Conservation (phyloP, 495 filamentous ascomycete genomes). For the Entonaema liquescens region DNA sequence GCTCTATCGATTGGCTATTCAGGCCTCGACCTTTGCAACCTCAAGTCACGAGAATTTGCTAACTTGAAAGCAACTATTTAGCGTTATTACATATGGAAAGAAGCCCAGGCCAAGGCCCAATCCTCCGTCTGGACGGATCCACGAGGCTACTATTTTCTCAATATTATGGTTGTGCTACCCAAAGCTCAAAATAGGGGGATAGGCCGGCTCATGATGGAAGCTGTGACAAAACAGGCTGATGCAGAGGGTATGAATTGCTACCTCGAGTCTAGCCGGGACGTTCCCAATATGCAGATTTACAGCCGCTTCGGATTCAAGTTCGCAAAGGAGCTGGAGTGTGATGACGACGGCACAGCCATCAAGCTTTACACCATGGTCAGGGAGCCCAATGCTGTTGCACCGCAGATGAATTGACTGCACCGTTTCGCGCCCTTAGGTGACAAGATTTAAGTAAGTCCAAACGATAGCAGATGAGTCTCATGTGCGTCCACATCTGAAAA, state of each 20-base stretch:
- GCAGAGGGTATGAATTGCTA: slow-evolving; percentile 68
- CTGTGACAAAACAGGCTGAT: slow-evolving; percentile 67
- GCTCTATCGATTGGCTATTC: slow-evolving; percentile 3
- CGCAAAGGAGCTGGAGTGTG: slow-evolving; percentile 68
- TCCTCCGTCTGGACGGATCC: slow-evolving; percentile 65
- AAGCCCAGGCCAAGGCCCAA: slow-evolving; percentile 64
- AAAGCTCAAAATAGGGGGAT: slow-evolving; percentile 67
- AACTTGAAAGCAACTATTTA: slow-evolving; percentile 23
- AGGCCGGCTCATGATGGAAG: slow-evolving; percentile 65
- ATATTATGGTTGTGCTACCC: slow-evolving; percentile 71
- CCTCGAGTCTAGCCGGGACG: slow-evolving; percentile 68
- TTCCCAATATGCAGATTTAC: slow-evolving; percentile 73
- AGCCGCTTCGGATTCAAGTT: slow-evolving; percentile 70
- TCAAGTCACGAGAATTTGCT: slow-evolving; percentile 17
- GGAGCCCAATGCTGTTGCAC: slow-evolving; percentile 48
- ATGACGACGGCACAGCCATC: slow-evolving; percentile 59
- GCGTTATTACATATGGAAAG: slow-evolving; percentile 74
- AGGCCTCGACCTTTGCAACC: slow-evolving; percentile 1
- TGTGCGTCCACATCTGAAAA: background rate
- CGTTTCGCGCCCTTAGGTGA: background rate
- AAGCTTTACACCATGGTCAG: slow-evolving; percentile 63
- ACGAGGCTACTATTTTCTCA: slow-evolving; percentile 74
- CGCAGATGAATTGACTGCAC: slow-evolving; percentile 24
- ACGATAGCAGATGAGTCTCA: background rate
- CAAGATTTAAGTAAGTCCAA: background rate